A percentile compares a stretch with the other conserved stretches of the same genome.
These are phyloP conservation scores for Hamigera avellanea DNA, from an alignment of 495 filamentous ascomycete genomes.

Conservation along the genomic window DNA sequence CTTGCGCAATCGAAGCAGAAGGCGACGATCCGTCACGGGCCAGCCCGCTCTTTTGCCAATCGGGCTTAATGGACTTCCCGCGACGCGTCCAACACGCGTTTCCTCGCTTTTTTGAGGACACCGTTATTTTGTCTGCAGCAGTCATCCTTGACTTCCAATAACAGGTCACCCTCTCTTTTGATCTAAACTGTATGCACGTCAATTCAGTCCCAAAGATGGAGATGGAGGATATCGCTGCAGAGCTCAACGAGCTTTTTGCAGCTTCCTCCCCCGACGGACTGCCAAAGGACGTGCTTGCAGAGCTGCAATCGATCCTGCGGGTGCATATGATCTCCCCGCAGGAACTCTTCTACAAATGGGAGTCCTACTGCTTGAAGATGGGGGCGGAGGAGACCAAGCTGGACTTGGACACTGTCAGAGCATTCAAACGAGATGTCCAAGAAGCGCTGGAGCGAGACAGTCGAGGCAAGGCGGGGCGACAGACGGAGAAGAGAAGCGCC, in stretches of 20 bases:
- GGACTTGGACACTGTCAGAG: conserved; percentile 52
- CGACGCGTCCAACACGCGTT: neutral
- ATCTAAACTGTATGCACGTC: too few relatives aligned
- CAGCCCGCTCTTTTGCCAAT: too few relatives aligned
- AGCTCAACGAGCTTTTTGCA: conserved; percentile 61
- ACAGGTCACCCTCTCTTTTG: too few relatives aligned
- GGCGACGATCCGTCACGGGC: too few relatives aligned
- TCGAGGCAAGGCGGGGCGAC: conserved; percentile 45
- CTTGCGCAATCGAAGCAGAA: too few relatives aligned
- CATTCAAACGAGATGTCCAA: conserved; percentile 78
- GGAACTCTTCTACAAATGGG: conserved; percentile 96
- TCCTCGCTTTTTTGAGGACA: too few relatives aligned
- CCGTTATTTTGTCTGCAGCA: too few relatives aligned
- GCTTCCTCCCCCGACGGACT: conserved; percentile 41
- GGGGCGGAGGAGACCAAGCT: conserved; percentile 59
- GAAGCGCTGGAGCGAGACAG: conserved; percentile 68
- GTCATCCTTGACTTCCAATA: too few relatives aligned
- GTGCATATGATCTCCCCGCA: conserved; percentile 64
- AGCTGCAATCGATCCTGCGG: conserved; percentile 74
- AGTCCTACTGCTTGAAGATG: conserved; percentile 93
- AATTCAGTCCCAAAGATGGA: too few relatives aligned
- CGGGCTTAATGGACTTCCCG: too few relatives aligned
- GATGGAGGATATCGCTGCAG: conserved; percentile 25
- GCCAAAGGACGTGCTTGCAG: conserved; percentile 59
- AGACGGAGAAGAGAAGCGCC: conserved; percentile 47